These are phyloP conservation scores for Candida smagusa DNA, from an alignment of 1,139 yeast species.

Conservation along the genomic window DNA sequence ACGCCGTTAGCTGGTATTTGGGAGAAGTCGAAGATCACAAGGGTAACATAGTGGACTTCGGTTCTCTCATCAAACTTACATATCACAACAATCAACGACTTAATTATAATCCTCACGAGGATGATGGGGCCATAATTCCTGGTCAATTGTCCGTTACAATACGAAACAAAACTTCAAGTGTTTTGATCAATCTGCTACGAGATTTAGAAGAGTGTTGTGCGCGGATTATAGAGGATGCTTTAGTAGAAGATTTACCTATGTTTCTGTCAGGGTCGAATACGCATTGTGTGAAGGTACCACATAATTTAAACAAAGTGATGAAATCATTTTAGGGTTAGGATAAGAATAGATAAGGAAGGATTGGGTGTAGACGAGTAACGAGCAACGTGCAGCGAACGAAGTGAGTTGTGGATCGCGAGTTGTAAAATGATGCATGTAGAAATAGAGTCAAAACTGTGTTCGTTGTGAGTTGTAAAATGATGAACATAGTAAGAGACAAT, in stretches of 20 bases:
- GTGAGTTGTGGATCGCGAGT: no score
- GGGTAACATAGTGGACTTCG: slow-evolving; percentile 5
- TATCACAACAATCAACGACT: slow-evolving; percentile 1
- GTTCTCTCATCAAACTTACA: neutral
- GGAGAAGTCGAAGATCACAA: slow-evolving; percentile 2
- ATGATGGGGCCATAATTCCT: slow-evolving; percentile 1
- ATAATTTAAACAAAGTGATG: no score
- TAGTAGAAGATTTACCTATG: neutral
- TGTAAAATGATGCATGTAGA: no score
- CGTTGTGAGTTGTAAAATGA: no score
- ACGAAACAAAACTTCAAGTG: neutral
- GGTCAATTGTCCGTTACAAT: slow-evolving; percentile 2
- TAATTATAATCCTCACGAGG: slow-evolving; percentile 5
- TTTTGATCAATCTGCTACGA: neutral
- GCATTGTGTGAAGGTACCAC: no score
- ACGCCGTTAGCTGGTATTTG: slow-evolving; percentile 4
- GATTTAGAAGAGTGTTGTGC: slow-evolving; percentile 3
- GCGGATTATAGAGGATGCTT: neutral
- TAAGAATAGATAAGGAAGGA: no score
- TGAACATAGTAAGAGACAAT: no score
- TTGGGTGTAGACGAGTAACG: no score
- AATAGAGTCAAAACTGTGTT: no score
- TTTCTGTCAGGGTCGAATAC: no score
- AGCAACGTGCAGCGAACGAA: no score
- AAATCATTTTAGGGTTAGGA: no score